A percentile compares a stretch with the other conserved stretches of the same genome.
Evolutionary conservation across 129 eudicot species (phyloP).

Genomic region (Ambrosia trifida): DNA sequence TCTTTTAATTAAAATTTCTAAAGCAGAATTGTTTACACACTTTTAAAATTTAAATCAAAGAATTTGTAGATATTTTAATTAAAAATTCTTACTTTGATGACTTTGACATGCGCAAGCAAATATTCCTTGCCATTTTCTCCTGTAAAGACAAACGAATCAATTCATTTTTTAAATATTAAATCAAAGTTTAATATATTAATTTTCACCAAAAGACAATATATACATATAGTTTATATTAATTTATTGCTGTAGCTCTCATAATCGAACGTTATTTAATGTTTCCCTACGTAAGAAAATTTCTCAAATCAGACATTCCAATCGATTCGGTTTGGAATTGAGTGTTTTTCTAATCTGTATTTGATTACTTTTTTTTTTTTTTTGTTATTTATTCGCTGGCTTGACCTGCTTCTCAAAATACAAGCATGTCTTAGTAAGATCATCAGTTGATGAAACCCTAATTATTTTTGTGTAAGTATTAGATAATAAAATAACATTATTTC

Average conservation of each 20-base stretch:
- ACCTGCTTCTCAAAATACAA: slow-evolving; percentile 22
- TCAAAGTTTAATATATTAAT: slow-evolving; percentile 9
- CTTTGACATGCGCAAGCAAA: slow-evolving; percentile 30
- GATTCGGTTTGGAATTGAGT: slow-evolving; percentile 9
- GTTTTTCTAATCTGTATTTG: slow-evolving; percentile 1
- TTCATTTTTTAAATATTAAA: background rate
- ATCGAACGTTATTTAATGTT: slow-evolving; percentile 18
- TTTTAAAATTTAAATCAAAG: background rate
- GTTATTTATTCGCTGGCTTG: background rate
- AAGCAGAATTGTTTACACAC: background rate
- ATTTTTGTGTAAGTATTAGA: background rate
- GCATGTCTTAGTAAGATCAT: slow-evolving; percentile 5
- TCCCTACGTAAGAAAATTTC: slow-evolving; percentile 16
- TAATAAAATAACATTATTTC: background rate
- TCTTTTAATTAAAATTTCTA: background rate
- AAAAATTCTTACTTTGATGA: slow-evolving; percentile 7
- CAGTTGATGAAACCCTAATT: background rate
- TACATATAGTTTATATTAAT: background rate
- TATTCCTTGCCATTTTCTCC: slow-evolving; percentile 32
- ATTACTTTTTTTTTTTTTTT: background rate
- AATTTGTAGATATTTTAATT: slow-evolving; percentile 1
- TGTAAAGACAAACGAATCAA: slow-evolving; percentile 26
- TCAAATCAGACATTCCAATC: background rate
- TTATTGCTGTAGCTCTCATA: slow-evolving; percentile 20
- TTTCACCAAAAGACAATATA: slow-evolving; percentile 9